Percentiles rank a stretch among this genome's conserved stretches.
Evolutionary conservation across 2,329 filamentous ascomycete species (phyloP).

Genomic region (Aaosphaeria pasadenensis): DNA sequence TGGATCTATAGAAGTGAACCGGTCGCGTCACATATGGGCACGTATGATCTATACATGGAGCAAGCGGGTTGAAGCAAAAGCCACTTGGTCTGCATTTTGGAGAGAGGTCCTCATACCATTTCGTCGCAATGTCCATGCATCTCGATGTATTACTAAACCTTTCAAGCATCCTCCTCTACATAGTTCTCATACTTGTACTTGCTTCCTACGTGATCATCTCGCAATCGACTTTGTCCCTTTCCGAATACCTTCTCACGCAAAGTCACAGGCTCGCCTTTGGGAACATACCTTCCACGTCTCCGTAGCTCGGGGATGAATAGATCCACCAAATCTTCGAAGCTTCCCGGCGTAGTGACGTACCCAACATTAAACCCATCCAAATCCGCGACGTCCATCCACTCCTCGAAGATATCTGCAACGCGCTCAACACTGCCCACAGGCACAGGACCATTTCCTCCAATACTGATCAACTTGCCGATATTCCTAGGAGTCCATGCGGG

Average conservation of each 20-base stretch:
- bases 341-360: conserved; percentile 5
- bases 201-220: conserved; percentile 7
- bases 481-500: conserved; percentile 8
- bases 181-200: conserved; percentile 5
- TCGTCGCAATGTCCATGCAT: no score
- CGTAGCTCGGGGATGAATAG: conserved; percentile 4
- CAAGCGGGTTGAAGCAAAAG: no score
- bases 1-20: no score
- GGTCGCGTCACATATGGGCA: no score
- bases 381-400: conserved; percentile 63
- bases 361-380: conserved; percentile 70
- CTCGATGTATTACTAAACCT: no score
- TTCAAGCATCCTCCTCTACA: neutral
- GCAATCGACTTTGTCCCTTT: conserved; percentile 1
- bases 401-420: conserved; percentile 64
- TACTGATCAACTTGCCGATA: conserved; percentile 43
- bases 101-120: no score
- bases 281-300: conserved; percentile 4
- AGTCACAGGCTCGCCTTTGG: neutral
- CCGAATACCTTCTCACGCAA: conserved; percentile 4
- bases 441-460: conserved; percentile 62
- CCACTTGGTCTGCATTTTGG: no score
- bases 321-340: conserved; percentile 7
- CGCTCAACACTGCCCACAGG: conserved; percentile 59
- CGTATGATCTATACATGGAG: no score